Evolutionary conservation across 1,284 basidiomycete species (phyloP).

Genomic region (Ceratobasidium sp.): DNA sequence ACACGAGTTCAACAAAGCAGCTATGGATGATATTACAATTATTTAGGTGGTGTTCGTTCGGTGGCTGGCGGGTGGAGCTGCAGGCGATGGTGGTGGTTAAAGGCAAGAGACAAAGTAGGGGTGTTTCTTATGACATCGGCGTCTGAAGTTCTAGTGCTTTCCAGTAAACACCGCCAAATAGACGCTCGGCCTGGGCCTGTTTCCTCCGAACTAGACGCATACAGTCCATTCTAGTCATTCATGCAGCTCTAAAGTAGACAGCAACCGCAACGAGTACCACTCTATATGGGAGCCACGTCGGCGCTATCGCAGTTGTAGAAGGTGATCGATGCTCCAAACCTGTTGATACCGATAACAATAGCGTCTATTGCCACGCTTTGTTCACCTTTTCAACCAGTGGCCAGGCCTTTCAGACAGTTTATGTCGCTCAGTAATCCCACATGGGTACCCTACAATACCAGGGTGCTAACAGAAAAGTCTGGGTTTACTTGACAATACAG

Average conservation of each 20-base stretch:
- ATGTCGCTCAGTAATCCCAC: neutral
- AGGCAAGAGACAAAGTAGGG: neutral
- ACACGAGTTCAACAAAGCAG: neutral
- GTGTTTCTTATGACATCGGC: neutral
- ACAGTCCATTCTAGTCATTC: conserved; percentile 2
- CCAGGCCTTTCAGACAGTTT: neutral
- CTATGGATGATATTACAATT: neutral
- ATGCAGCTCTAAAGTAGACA: neutral
- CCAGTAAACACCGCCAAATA: neutral
- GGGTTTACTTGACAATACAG: neutral
- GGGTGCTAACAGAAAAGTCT: neutral
- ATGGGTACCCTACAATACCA: conserved; percentile 1
- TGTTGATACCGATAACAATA: neutral
- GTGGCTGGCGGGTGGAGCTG: neutral
- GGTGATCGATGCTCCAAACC: neutral
- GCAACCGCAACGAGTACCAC: neutral
- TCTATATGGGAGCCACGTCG: neutral
- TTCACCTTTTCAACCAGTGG: too few species aligned
- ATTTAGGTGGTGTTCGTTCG: neutral
- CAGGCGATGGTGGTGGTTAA: conserved; percentile 5
- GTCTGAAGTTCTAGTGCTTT: conserved; percentile 7
- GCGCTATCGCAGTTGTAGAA: neutral
- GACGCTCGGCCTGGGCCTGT: neutral
- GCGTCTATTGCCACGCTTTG: neutral
- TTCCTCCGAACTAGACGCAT: neutral